Base-by-base conservation (phyloP, 371 early-diverging fungal genomes). In the Actinomucor elegans region DNA sequence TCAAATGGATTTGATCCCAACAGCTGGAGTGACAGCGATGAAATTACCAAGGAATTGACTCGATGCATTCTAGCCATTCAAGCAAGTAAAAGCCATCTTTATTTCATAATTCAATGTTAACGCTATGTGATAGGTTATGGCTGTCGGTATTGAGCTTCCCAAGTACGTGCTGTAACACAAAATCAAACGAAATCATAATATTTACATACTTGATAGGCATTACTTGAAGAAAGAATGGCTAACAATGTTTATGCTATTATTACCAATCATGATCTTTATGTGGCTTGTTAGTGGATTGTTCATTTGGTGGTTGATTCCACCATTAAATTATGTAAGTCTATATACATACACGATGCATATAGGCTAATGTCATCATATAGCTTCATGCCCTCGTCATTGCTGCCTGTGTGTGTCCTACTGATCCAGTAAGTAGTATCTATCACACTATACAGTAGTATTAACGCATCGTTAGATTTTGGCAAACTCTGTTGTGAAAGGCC, bases 401-500 rank as follows among this genome's bases (percentile, higher is more conserved):
- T 11, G 92, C 97, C 1, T 94, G 94, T 53, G 69, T 95, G 6
- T 91, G 97, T 5, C 98, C 98, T 2, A 99, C 98, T 0, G 98
- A 99, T 75, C 98, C 98, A 1, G 95, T 83, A 74, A 66, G 70
- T 52, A 15, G 3, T 33, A 18, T 8, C 24, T 0, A 12, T 3
- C 0, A 5, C 15, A 38, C 8, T 20, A 20, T 41, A 15, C 9
- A 23, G n/a, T n/a, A n/a, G n/a, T n/a, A n/a, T n/a, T n/a, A n/a
- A n/a, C n/a, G n/a, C n/a, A n/a, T n/a, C n/a, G n/a, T n/a, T 43
- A 82, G 83, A 77, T 99, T 21, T 70, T 99, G 41, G 93, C 98
- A 41, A 94, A 94, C 77, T 89, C 93, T 11, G 92, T 98, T 2
- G 89, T 98, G 17, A 94, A 94, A 66, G 98, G 99, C n/a, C 81